Evolutionary conservation across 2,329 filamentous ascomycete genomes (phyloP).

Genomic region (Sporothrix variecibatus): DNA sequence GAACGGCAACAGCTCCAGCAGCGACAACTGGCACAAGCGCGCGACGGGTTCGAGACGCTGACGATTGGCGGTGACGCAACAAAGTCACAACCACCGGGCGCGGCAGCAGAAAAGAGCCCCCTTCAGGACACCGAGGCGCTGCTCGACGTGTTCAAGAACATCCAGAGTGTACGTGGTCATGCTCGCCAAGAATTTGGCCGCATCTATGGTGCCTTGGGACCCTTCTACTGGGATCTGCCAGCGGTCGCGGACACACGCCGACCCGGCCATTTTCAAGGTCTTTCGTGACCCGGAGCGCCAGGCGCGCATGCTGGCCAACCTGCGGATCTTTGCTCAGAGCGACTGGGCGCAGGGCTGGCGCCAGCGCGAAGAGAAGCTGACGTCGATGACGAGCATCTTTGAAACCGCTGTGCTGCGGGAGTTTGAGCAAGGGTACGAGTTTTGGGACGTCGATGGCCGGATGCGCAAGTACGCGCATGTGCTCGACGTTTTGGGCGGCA

Average conservation of each 20-base stretch:
- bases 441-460: constrained; percentile 80
- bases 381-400: constrained; percentile 76
- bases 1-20: constrained; percentile 55
- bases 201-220: constrained; percentile 82
- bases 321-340: constrained; percentile 75
- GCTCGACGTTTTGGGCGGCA: constrained; percentile 78
- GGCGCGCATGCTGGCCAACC: constrained; percentile 81
- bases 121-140: constrained; percentile 63
- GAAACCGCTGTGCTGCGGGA: constrained; percentile 88
- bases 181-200: constrained; percentile 90
- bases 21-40: constrained; percentile 23
- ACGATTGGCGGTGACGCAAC: constrained; percentile 47
- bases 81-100: constrained; percentile 28
- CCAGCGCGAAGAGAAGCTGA: constrained; percentile 70
- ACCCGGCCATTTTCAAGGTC: constrained; percentile 81
- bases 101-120: constrained; percentile 45
- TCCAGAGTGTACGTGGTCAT: constrained; percentile 77
- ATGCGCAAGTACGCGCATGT: constrained; percentile 92
- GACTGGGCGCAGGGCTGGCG: constrained; percentile 77
- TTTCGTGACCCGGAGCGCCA: constrained; percentile 89
- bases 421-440: constrained; percentile 90
- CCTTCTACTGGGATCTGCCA: constrained; percentile 85
- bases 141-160: constrained; percentile 68
- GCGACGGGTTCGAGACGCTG: constrained; percentile 80
- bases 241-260: constrained; percentile 69